Conservation (phyloP, 306 rosid genomes). For the Cucurbita maxima region DNA sequence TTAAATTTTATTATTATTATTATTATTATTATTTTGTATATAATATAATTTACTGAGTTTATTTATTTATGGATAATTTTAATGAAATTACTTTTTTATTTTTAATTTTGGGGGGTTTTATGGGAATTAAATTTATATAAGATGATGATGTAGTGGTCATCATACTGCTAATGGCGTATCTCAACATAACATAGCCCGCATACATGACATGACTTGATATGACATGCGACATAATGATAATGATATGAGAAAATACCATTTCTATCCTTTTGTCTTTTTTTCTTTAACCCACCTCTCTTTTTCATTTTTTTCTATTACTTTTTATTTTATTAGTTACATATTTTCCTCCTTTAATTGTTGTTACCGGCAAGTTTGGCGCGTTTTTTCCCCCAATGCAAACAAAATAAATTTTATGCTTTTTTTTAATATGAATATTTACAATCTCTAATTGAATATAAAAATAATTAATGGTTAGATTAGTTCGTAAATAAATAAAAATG, state of each 20-base stretch:
- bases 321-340: too few relatives aligned
- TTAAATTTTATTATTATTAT: background rate
- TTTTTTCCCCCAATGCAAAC: too few relatives aligned
- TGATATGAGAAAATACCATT: conserved; percentile 7
- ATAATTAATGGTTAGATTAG: too few relatives aligned
- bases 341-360: too few relatives aligned
- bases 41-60: background rate
- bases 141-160: background rate
- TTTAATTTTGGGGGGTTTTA: background rate
- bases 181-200: conserved; percentile 11
- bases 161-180: background rate
- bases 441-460: too few relatives aligned
- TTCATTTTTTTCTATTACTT: background rate
- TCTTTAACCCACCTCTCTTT: background rate
- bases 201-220: conserved; percentile 31
- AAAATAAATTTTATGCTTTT: too few relatives aligned
- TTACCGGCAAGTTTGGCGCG: too few relatives aligned
- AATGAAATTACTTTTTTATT: background rate
- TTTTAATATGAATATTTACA: too few relatives aligned
- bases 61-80: background rate
- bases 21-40: background rate
- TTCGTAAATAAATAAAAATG: too few relatives aligned
- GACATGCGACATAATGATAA: conserved; percentile 26
- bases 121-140: background rate
- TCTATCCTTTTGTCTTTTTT: background rate